Evolutionary conservation across 2,329 filamentous ascomycete genomes (phyloP).

Genomic region (Raffaelea albimanens): DNA sequence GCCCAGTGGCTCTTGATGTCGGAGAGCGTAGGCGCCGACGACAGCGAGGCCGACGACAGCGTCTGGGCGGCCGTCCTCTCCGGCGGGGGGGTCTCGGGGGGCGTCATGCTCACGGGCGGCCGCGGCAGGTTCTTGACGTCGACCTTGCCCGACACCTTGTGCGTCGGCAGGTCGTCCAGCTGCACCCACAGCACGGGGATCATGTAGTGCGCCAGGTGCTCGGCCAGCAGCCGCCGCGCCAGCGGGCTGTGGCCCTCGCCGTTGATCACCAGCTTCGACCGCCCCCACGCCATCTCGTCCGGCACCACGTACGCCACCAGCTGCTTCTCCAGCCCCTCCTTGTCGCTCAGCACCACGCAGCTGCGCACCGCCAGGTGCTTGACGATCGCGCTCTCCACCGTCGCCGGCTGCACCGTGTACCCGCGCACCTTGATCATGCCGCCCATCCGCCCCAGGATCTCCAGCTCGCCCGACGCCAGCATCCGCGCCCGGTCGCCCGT

Average conservation of each 20-base stretch:
- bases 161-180: conserved; percentile 60
- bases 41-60: conserved; percentile 44
- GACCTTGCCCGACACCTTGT: conserved; percentile 70
- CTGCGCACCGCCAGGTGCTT: conserved; percentile 60
- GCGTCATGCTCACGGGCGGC: conserved; percentile 30
- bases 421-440: conserved; percentile 75
- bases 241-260: conserved; percentile 62
- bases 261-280: conserved; percentile 56
- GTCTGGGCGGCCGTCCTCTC: neutral
- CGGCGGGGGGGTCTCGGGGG: conserved; percentile 28
- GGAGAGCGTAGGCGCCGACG: conserved; percentile 34
- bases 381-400: conserved; percentile 64
- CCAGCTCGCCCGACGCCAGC: conserved; percentile 57
- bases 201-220: conserved; percentile 73
- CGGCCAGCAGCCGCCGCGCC: conserved; percentile 54
- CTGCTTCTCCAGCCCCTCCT: conserved; percentile 66
- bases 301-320: conserved; percentile 68
- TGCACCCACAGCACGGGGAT: conserved; percentile 71
- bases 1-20: conserved; percentile 67
- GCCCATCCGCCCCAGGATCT: conserved; percentile 68
- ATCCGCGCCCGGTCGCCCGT: conserved; percentile 64
- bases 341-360: conserved; percentile 64
- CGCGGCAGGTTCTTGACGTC: conserved; percentile 63
- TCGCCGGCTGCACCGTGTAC: conserved; percentile 68
- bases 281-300: conserved; percentile 51